Evolutionary conservation across 495 filamentous ascomycete genomes (phyloP), one percentile per base, ranked within the genome.

Genomic region (Talaromyces stipitatus): DNA sequence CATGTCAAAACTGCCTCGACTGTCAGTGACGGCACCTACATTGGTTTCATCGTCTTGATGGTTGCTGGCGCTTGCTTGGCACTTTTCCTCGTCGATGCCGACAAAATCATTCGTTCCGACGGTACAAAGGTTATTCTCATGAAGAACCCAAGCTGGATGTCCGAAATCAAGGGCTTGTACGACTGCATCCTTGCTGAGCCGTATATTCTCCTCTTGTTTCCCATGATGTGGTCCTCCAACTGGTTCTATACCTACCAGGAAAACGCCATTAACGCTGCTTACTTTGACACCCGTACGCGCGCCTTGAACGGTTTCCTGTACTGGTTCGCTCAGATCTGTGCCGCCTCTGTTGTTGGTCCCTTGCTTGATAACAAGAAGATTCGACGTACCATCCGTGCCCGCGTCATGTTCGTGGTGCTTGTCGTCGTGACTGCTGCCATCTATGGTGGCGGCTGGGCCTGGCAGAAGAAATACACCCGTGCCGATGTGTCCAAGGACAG

Each of bases 231-330:
- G 60, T 72, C 85, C 24, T 89, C 85, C 66, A 91, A 91, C 64
- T 87, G 82, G 74, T 91, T 91, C 72, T 90, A 90, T 72, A 89
- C 84, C 32, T 81, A 89, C 69, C 83, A 85, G 61, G 80, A 82
- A 68, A 81, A 80, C 61, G 81, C 78, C 36, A 68, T 77, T 58
- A 78, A 77, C 55, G 63, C 56, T 8, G 68, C 76, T 27, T 68
- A 70, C 59, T 76, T 87, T 65, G 67, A 74, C 56, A 70, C 69
- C 36, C 68, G 74, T 28, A 76, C 74, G 46, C 71, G 76, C 56
- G 36, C 77, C 3, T 64, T 81, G 26, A 81, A 80, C 60, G 71
- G 66, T 36, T 69, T 72, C 57, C 62, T 81, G 6, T 81, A 81
- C 63, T 81, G 76, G 76, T 69, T 75, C 16, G 78, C 78, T 12